Percentiles rank a stretch among this genome's conserved stretches.
Conservation (phyloP, 2,329 filamentous ascomycete species). For the Teratosphaeria viscida region DNA sequence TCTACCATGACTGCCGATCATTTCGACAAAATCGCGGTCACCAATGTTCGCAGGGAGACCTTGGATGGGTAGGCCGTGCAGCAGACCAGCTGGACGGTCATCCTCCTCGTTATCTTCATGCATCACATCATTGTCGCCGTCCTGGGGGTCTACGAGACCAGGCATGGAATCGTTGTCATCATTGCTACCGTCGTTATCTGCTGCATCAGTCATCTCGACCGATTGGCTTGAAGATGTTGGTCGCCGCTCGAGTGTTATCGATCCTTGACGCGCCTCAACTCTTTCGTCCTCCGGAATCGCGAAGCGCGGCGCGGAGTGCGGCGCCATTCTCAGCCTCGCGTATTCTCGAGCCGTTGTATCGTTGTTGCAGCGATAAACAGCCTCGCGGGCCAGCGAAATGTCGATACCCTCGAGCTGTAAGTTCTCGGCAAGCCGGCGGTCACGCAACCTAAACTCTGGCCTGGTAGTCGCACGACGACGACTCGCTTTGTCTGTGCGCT, state of each 20-base stretch:
- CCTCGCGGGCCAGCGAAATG: slow-evolving; percentile 61
- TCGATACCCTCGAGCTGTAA: slow-evolving; percentile 34
- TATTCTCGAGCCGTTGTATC: slow-evolving; percentile 57
- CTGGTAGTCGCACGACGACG: slow-evolving; percentile 32
- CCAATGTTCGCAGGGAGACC: slow-evolving; percentile 13
- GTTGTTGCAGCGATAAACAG: slow-evolving; percentile 72
- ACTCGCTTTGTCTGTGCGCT: slow-evolving; percentile 50
- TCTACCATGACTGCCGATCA: slow-evolving; percentile 7
- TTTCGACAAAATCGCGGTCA: slow-evolving; percentile 14
- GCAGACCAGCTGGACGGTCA: neutral
- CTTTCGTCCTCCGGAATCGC: slow-evolving; percentile 15
- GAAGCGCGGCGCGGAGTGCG: slow-evolving; percentile 17
- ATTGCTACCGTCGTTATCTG: slow-evolving; percentile 3
- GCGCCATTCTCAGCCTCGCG: slow-evolving; percentile 42
- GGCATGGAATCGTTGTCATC: neutral
- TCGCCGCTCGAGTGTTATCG: neutral
- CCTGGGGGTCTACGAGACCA: neutral
- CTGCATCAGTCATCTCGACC: slow-evolving; percentile 9
- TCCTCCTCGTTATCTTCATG: slow-evolving; percentile 13
- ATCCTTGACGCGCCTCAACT: neutral
- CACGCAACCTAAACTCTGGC: slow-evolving; percentile 43
- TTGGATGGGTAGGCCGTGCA: slow-evolving; percentile 8
- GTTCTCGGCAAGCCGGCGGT: slow-evolving; percentile 9
- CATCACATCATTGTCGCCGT: slow-evolving; percentile 10
- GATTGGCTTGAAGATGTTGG: slow-evolving; percentile 3